Percentiles rank a stretch among this genome's conserved stretches.
Conservation (phyloP, 768 basidiomycete genomes). For the Boletus fagicola region DNA sequence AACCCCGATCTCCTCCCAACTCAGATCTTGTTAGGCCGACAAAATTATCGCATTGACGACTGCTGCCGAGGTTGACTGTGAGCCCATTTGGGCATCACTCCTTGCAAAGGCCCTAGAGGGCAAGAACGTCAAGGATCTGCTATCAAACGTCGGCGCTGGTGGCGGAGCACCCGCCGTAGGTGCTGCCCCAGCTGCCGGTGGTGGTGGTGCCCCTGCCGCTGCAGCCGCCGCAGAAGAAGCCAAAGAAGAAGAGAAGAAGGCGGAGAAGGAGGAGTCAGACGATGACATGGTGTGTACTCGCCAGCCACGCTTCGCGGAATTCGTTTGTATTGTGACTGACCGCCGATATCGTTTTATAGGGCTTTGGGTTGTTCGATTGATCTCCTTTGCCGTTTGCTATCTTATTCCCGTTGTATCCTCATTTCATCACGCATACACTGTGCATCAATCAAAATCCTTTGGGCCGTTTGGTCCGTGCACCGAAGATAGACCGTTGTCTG, state of each 20-base stretch:
- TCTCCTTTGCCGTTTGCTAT: constrained; percentile 27
- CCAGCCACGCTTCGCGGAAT: too few species aligned
- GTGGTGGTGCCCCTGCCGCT: constrained; percentile 56
- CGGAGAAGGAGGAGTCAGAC: constrained; percentile 86
- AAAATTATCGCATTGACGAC: constrained; percentile 84
- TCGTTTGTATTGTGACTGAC: background rate
- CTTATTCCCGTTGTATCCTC: constrained; percentile 27
- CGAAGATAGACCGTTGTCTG: background rate
- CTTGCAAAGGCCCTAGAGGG: constrained; percentile 98
- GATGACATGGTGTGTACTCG: constrained; percentile 52
- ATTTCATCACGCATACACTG: constrained; percentile 17
- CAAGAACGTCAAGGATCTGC: constrained; percentile 94
- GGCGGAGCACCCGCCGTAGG: constrained; percentile 79
- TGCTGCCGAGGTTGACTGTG: constrained; percentile 83
- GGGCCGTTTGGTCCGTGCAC: constrained; percentile 20
- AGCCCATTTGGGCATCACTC: constrained; percentile 96
- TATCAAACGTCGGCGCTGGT: constrained; percentile 92
- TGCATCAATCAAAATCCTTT: constrained; percentile 26
- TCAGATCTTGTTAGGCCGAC: constrained; percentile 61
- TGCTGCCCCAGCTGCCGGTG: constrained; percentile 49
- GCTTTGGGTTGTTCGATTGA: constrained; percentile 97
- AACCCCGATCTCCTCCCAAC: background rate
- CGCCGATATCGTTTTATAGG: constrained; percentile 43
- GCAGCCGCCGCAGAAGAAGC: constrained; percentile 59
- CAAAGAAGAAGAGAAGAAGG: constrained; percentile 81